Percentiles rank a stretch among this genome's conserved stretches.
Evolutionary conservation across 176 grass and related monocot genomes (phyloP).

Genomic region (Carex myosuroides): DNA sequence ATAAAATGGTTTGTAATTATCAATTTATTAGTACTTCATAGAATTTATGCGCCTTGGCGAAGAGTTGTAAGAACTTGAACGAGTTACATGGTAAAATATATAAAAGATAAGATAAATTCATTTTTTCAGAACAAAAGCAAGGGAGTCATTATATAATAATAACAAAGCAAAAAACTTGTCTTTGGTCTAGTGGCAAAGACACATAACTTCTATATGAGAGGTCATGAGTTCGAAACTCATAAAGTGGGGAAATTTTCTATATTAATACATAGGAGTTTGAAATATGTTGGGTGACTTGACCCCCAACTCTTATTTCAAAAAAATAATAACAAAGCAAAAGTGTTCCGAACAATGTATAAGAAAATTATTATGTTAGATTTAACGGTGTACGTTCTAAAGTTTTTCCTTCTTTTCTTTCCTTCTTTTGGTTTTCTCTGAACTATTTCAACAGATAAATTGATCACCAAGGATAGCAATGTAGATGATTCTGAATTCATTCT

Average conservation of each 20-base stretch:
- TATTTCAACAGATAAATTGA: conserved; percentile 32
- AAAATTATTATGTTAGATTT: not conserved
- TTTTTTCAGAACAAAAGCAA: not conserved
- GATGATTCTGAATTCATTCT: conserved; percentile 44
- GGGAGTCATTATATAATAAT: not conserved
- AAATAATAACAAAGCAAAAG: not conserved
- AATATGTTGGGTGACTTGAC: too few species aligned
- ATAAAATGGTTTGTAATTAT: not conserved
- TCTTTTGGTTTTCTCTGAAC: conserved; percentile 8
- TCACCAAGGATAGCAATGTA: conserved; percentile 3
- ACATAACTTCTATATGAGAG: too few species aligned
- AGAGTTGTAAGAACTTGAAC: not conserved
- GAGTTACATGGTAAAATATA: not conserved
- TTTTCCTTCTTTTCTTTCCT: not conserved
- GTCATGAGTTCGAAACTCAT: too few species aligned
- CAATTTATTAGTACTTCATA: not conserved
- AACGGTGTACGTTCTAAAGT: not conserved
- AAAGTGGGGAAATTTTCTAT: too few species aligned
- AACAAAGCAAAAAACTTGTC: not conserved
- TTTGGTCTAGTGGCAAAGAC: too few species aligned
- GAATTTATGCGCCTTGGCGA: not conserved
- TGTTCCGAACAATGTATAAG: not conserved
- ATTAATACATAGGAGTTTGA: too few species aligned
- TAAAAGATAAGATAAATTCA: too few species aligned
- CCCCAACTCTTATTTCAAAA: too few species aligned